These are phyloP conservation scores for Rehmannia glutinosa DNA, from an alignment of 257 asterid genomes.

Conservation along the genomic window DNA sequence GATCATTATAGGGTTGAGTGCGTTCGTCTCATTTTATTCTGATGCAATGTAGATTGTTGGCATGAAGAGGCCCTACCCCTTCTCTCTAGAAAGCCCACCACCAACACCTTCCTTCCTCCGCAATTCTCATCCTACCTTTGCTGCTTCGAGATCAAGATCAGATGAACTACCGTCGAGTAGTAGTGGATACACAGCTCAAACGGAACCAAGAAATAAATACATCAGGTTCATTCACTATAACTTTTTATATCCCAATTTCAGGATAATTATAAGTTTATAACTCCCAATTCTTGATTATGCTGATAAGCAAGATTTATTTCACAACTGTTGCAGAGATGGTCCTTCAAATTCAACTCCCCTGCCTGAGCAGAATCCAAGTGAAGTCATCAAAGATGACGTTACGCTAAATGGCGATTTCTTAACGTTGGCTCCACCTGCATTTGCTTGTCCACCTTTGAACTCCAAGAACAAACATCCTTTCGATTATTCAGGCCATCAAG, in stretches of 20 bases:
- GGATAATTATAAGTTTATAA: too few relatives aligned
- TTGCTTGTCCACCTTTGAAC: conserved; percentile 25
- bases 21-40: not conserved
- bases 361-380: conserved; percentile 18
- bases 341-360: conserved; percentile 30
- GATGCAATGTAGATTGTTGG: conserved; percentile 42
- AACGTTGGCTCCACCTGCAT: conserved; percentile 56
- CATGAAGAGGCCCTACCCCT: conserved; percentile 46
- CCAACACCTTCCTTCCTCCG: conserved; percentile 25
- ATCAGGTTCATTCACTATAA: conserved; percentile 27
- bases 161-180: conserved; percentile 44
- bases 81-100: conserved; percentile 32
- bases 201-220: conserved; percentile 22
- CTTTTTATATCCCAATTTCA: not conserved
- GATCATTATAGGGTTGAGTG: not conserved
- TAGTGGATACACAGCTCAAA: conserved; percentile 23
- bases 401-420: conserved; percentile 48
- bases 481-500: conserved; percentile 7
- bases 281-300: too few relatives aligned
- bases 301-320: too few relatives aligned
- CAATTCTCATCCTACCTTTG: conserved; percentile 17
- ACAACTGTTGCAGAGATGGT: conserved; percentile 32
- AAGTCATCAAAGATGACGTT: too few relatives aligned
- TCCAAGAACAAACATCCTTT: conserved; percentile 19
- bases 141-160: conserved; percentile 22